Base-by-base conservation (phyloP, 2,329 filamentous ascomycete species). In the Penicillium sp. region DNA sequence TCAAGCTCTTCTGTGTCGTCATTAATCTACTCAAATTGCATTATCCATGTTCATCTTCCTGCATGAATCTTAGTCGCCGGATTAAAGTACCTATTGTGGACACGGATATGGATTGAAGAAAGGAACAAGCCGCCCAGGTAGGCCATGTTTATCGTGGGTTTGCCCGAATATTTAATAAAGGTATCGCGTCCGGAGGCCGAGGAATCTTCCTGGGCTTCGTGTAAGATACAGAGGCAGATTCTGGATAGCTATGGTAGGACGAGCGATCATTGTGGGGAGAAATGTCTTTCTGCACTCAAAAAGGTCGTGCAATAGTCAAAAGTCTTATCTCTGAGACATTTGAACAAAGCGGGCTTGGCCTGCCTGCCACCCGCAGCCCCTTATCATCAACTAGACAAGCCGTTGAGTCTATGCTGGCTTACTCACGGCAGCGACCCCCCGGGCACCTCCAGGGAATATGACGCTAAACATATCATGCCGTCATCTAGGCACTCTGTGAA, bases 271-370 rank as follows among this genome's bases (percentile, higher is more conserved):
- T 3, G n/a, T 16, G 11, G 8, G 30, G 25, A n/a, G 6, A 11
- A 48, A 30, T 6, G 26, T 16, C 26, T 48, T 8, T 14, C 30
- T 10, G 8, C 38, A 53, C 5, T 38, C 35, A n/a, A 26, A 26
- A 6, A 30, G 26, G 42, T 48, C 6, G 42, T 48, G 26, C n/a
- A 45, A 26, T 8, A 11, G 19, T 25, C 35, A 40, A 38, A 37
- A 40, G 51, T 53, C 59, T 64, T 64, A 64, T 62, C 59, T 64
- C 49, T 62, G 59, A 57, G 59, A 53, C 59, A 62, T 43, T 16
- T 25, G 13, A 52, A 30, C 22, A 38, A 22, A 28, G 48, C 40
- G 53, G 59, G 59, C 45, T 52, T 49, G 25, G 30, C 25, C 59
- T 57, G 48, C 49, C 48, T 55, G 33, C 46, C 51, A 53, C 35